phyloP scores from a whole-genome alignment of 139 green algal species.

The Medakamo hakoo region DNA sequence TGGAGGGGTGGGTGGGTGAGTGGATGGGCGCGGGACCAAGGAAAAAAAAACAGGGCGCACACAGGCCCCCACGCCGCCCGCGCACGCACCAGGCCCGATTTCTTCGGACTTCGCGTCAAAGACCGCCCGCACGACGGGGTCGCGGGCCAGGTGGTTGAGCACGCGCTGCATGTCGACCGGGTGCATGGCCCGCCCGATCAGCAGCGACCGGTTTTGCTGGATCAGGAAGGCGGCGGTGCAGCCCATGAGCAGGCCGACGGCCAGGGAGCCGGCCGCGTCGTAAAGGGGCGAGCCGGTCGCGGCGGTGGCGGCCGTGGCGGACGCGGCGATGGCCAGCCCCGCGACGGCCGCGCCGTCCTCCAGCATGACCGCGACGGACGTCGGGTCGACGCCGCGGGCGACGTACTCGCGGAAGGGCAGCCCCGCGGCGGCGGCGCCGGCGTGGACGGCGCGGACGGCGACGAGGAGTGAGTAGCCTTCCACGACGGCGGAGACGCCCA shows the following conservation, averaged over 20 bases:
- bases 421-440: conserved; percentile 23
- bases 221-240: conserved; percentile 69
- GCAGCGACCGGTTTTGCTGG: conserved; percentile 60
- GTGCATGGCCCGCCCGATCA: conserved; percentile 45
- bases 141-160: conserved; percentile 18
- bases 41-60: background rate
- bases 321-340: conserved; percentile 51
- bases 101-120: conserved; percentile 76
- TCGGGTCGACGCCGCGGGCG: conserved; percentile 56
- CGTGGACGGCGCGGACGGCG: conserved; percentile 34
- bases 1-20: background rate
- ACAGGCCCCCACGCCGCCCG: conserved; percentile 1
- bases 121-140: conserved; percentile 39
- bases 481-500: conserved; percentile 48
- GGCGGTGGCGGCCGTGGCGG: background rate
- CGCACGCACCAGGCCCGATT: conserved; percentile 56
- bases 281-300: conserved; percentile 53
- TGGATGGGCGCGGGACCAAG: conserved; percentile 2
- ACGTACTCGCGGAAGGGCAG: conserved; percentile 46
- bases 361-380: conserved; percentile 70
- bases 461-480: conserved; percentile 70
- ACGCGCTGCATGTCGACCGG: conserved; percentile 17
- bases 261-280: conserved; percentile 70
- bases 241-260: conserved; percentile 63
- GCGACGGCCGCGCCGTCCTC: conserved; percentile 72